Percentiles rank a stretch among this genome's conserved stretches.
phyloP scores from a whole-genome alignment of 208 protist species.

The Leishmania major region DNA sequence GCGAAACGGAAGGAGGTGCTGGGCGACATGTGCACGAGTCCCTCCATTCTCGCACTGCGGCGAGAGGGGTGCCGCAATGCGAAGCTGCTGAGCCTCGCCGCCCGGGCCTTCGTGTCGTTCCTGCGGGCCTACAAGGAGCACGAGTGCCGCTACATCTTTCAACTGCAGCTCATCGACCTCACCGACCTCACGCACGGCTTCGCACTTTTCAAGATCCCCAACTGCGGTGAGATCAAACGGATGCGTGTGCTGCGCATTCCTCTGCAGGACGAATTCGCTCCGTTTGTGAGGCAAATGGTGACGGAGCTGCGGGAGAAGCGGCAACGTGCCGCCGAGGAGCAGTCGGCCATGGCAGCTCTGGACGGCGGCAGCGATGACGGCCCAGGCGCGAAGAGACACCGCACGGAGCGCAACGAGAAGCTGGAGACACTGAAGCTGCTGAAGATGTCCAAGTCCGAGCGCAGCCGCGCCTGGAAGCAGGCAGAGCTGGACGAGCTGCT shows the following conservation, averaged over 20 bases:
- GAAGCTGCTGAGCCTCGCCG: conserved; percentile 79
- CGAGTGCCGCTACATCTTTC: conserved; percentile 94
- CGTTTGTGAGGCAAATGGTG: conserved; percentile 54
- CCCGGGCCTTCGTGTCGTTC: conserved; percentile 91
- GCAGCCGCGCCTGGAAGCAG: conserved; percentile 83
- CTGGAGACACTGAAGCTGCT: conserved; percentile 79
- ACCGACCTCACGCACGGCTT: conserved; percentile 94
- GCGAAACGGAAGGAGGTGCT: conserved; percentile 61
- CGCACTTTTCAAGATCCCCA: conserved; percentile 90
- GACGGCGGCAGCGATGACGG: conserved; percentile 23
- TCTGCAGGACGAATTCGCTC: conserved; percentile 82
- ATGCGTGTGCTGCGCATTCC: conserved; percentile 83
- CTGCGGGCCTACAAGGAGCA: conserved; percentile 95
- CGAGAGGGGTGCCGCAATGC: conserved; percentile 52
- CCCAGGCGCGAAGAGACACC: conserved; percentile 48
- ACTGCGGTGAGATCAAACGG: conserved; percentile 87
- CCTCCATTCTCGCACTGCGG: conserved; percentile 62
- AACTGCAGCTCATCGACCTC: conserved; percentile 93
- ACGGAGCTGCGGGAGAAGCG: conserved; percentile 58
- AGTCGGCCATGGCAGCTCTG: conserved; percentile 25
- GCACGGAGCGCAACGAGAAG: conserved; percentile 88
- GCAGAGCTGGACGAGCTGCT: conserved; percentile 88
- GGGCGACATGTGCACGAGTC: conserved; percentile 85
- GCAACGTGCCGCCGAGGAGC: conserved; percentile 54
- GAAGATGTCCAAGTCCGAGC: conserved; percentile 84